These are phyloP conservation scores for Tetrahymena malaccensis DNA, from an alignment of 73 alveolate genomes.

Conservation along the genomic window DNA sequence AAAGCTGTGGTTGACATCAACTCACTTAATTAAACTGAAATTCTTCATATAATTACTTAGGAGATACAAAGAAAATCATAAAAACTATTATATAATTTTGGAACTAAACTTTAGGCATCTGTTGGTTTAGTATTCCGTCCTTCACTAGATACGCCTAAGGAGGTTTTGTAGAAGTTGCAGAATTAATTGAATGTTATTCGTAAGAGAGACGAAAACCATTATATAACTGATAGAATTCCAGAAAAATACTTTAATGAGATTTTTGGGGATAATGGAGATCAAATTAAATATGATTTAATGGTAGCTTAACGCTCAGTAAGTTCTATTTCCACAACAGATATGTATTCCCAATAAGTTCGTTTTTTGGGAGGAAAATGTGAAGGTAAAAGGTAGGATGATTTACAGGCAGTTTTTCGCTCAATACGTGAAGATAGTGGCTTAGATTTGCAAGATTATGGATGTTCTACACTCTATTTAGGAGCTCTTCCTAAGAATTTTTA, in stretches of 20 bases:
- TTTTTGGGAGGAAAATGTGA: not conserved
- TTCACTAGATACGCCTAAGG: not conserved
- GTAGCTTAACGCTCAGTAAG: not conserved
- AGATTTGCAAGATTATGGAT: not conserved
- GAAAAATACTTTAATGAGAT: not conserved
- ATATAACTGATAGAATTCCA: not conserved
- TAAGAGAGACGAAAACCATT: not conserved
- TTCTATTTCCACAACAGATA: not conserved
- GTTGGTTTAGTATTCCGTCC: not conserved
- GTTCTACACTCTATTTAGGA: not conserved
- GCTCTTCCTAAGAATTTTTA: not conserved
- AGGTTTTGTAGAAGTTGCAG: not conserved
- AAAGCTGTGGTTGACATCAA: not conserved
- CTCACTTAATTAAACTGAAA: not conserved
- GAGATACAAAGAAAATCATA: not conserved
- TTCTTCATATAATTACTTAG: not conserved
- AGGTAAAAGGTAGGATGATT: not conserved
- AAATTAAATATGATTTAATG: not conserved
- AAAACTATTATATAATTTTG: not conserved
- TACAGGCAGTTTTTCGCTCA: not conserved
- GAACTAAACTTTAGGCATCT: not conserved
- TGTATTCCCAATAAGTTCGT: not conserved
- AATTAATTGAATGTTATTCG: not conserved
- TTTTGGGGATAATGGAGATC: not conserved
- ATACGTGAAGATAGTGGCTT: not conserved